Conservation (phyloP, 306 rosid genomes). For the Lupinus albus region DNA sequence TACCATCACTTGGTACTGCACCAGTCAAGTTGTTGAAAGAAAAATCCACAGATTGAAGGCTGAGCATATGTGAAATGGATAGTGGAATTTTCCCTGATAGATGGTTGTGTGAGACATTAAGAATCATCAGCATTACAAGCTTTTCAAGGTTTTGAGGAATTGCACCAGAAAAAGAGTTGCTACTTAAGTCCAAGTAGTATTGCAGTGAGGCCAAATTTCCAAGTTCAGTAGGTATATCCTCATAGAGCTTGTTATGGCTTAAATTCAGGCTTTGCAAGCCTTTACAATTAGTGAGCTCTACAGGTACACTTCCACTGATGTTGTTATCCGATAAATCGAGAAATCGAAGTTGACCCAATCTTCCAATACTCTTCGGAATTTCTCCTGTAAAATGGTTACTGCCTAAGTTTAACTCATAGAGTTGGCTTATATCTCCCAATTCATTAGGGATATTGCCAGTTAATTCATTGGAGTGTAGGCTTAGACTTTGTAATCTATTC, state of each 20-base stretch:
- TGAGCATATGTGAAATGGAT: slow-evolving; percentile 40
- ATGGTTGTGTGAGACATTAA: slow-evolving; percentile 67
- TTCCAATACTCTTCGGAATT: slow-evolving; percentile 41
- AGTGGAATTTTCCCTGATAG: slow-evolving; percentile 59
- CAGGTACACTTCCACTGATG: slow-evolving; percentile 51
- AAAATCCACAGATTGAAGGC: slow-evolving; percentile 56
- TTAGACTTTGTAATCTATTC: slow-evolving; percentile 33
- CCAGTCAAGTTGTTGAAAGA: slow-evolving; percentile 67
- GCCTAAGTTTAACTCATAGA: slow-evolving; percentile 55
- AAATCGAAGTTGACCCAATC: slow-evolving; percentile 28
- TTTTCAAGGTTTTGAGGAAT: slow-evolving; percentile 57
- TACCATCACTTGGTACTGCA: slow-evolving; percentile 46
- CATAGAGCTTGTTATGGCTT: slow-evolving; percentile 56
- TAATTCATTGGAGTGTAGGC: slow-evolving; percentile 45
- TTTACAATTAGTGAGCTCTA: slow-evolving; percentile 35
- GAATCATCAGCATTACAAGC: slow-evolving; percentile 48
- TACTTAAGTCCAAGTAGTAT: slow-evolving; percentile 57
- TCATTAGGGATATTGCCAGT: slow-evolving; percentile 53
- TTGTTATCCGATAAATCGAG: slow-evolving; percentile 63
- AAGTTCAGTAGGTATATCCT: slow-evolving; percentile 52
- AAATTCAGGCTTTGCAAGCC: slow-evolving; percentile 48
- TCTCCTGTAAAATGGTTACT: slow-evolving; percentile 55
- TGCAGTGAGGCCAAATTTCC: slow-evolving; percentile 53
- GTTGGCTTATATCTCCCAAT: slow-evolving; percentile 49
- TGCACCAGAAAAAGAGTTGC: slow-evolving; percentile 57